Percentiles rank a stretch among this genome's conserved stretches.
phyloP scores from a whole-genome alignment of 2,329 filamentous ascomycete species.

The Cladosporium velox region DNA sequence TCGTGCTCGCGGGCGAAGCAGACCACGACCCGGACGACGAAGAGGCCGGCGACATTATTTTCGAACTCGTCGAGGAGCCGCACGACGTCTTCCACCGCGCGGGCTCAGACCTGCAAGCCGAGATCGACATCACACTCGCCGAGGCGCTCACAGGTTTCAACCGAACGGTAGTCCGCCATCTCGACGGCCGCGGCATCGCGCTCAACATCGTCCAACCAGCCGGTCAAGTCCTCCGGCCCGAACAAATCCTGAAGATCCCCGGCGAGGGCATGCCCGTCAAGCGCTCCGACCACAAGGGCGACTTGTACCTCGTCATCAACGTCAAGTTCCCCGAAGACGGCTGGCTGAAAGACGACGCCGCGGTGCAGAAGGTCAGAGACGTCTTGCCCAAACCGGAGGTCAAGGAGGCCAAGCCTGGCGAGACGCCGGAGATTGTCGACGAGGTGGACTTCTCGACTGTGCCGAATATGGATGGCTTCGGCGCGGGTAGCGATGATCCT shows the following conservation, averaged over 20 bases:
- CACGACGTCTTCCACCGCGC: constrained; percentile 82
- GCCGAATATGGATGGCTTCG: constrained; percentile 81
- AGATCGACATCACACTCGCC: constrained; percentile 75
- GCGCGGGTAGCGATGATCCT: constrained; percentile 69
- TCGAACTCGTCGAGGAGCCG: constrained; percentile 77
- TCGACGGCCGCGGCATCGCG: constrained; percentile 88
- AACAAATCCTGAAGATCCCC: constrained; percentile 78
- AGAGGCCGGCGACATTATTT: constrained; percentile 89
- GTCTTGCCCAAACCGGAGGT: constrained; percentile 63
- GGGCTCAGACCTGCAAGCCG: constrained; percentile 79
- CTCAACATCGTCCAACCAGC: constrained; percentile 68
- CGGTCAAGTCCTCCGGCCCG: constrained; percentile 79
- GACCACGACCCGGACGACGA: constrained; percentile 89
- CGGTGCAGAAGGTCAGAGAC: constrained; percentile 70
- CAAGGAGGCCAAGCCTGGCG: constrained; percentile 48
- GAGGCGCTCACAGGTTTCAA: constrained; percentile 90
- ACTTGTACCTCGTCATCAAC: constrained; percentile 83
- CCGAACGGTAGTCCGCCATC: constrained; percentile 83
- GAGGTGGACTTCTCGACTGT: constrained; percentile 86
- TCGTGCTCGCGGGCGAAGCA: constrained; percentile 88
- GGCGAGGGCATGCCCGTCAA: constrained; percentile 96
- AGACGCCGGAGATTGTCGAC: constrained; percentile 72
- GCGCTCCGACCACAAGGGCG: constrained; percentile 77
- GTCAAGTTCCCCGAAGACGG: constrained; percentile 86
- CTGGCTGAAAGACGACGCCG: constrained; percentile 71